A percentile compares a stretch with the other conserved stretches of the same genome.
These are phyloP conservation scores for Alternaria infectoria DNA, from an alignment of 2,329 filamentous ascomycete species.

Conservation along the genomic window DNA sequence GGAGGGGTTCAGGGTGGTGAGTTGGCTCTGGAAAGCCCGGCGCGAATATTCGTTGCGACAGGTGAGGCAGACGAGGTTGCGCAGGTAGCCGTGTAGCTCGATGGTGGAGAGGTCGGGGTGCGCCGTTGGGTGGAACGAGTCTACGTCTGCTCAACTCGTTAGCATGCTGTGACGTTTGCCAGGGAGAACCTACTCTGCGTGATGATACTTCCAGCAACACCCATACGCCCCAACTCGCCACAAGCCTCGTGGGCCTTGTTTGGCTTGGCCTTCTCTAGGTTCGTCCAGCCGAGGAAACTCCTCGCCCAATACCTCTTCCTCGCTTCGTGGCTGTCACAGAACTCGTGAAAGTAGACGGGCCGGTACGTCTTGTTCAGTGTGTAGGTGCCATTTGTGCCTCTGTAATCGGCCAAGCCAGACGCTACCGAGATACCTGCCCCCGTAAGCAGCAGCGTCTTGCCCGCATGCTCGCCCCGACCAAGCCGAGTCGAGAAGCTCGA, in stretches of 20 bases:
- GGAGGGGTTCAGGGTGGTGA: slow-evolving; percentile 80
- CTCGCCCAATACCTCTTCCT: slow-evolving; percentile 95
- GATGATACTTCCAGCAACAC: slow-evolving; percentile 76
- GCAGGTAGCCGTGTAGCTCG: slow-evolving; percentile 90
- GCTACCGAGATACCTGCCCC: slow-evolving; percentile 94
- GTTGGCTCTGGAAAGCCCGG: slow-evolving; percentile 74
- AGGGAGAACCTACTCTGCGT: slow-evolving; percentile 70
- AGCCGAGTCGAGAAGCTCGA: slow-evolving; percentile 8
- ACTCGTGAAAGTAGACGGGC: slow-evolving; percentile 93
- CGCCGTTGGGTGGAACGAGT: slow-evolving; percentile 84
- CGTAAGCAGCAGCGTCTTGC: slow-evolving; percentile 70
- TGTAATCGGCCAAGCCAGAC: slow-evolving; percentile 90
- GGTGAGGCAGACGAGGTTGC: slow-evolving; percentile 78
- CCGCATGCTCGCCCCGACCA: slow-evolving; percentile 40
- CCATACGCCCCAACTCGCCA: slow-evolving; percentile 71
- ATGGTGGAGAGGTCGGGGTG: slow-evolving; percentile 78
- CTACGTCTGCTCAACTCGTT: slow-evolving; percentile 66
- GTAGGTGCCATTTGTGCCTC: slow-evolving; percentile 89
- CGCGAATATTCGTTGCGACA: slow-evolving; percentile 77
- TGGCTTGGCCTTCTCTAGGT: slow-evolving; percentile 75
- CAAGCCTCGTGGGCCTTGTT: slow-evolving; percentile 83
- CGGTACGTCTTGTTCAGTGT: slow-evolving; percentile 87
- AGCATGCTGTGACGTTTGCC: background rate
- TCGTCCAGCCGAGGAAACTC: slow-evolving; percentile 92
- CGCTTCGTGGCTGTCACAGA: slow-evolving; percentile 78